phyloP scores from a whole-genome alignment of 2,329 filamentous ascomycete genomes.

The Phialophora expanda region DNA sequence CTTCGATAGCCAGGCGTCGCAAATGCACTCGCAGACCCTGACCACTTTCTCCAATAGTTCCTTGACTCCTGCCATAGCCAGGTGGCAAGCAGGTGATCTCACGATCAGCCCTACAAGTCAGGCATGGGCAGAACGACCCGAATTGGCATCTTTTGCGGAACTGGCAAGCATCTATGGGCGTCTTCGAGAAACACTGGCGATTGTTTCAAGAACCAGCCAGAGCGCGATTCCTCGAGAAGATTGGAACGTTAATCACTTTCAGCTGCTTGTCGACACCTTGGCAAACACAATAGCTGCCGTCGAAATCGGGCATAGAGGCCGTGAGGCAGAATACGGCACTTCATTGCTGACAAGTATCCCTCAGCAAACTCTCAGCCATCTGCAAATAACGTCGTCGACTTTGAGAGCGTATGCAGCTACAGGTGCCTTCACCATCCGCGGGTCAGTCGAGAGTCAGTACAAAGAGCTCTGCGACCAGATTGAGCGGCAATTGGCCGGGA shows the following conservation, averaged over 20 bases:
- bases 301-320: slow-evolving; percentile 89
- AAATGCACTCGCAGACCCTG: slow-evolving; percentile 43
- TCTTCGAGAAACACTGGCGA: slow-evolving; percentile 36
- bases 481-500: slow-evolving; percentile 49
- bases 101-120: slow-evolving; percentile 31
- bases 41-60: slow-evolving; percentile 40
- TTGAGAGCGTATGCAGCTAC: slow-evolving; percentile 82
- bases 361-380: slow-evolving; percentile 80
- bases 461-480: slow-evolving; percentile 65
- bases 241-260: slow-evolving; percentile 26
- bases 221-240: slow-evolving; percentile 7
- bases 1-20: slow-evolving; percentile 21
- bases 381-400: slow-evolving; percentile 87
- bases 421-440: slow-evolving; percentile 64
- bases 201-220: slow-evolving; percentile 24
- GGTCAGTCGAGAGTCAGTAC: slow-evolving; percentile 72
- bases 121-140: slow-evolving; percentile 32
- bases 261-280: slow-evolving; percentile 35
- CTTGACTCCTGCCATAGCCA: slow-evolving; percentile 29
- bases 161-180: slow-evolving; percentile 41
- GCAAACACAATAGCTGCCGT: slow-evolving; percentile 76
- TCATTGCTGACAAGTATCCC: slow-evolving; percentile 84
- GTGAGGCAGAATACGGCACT: slow-evolving; percentile 72
- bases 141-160: slow-evolving; percentile 32
- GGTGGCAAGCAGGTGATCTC: slow-evolving; percentile 32